Base-by-base conservation (phyloP, 31 red algal genomes). In the Pterothamnion heteromorphum region DNA sequence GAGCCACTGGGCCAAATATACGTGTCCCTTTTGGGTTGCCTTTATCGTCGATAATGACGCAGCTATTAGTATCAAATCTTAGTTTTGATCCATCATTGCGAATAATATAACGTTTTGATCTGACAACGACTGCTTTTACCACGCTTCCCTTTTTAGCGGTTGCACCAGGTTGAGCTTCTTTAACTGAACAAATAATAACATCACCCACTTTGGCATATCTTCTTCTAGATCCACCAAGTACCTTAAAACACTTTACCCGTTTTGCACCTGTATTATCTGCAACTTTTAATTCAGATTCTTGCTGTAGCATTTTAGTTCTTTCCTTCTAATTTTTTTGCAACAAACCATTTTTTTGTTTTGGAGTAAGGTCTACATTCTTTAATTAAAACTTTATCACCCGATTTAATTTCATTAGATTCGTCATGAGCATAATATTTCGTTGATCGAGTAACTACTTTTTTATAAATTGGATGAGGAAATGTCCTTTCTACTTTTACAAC, bases 1-100 rank as follows among this genome's bases (percentile, higher is more conserved):
- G 27, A 26, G 81, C 81, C 22, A 86, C 81, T 39, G 81, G 81
- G 35, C 81, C 81, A 39, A 86, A 86, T 37, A 86, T 86, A 86
- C 81, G 81, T 26, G 81, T 86, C 23, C 81, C 81, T 34, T 37
- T 39, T 39, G 81, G 81, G 23, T 32, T 26, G 35, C 81, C 81
- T 36, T 86, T 34, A 39, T 34, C 81, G 35, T 86, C 36, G 23
- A 86, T 39, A 34, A 86, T 37, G 35, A 86, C 81, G 23, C 33
- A 34, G 22, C 28, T 26, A 37, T 86, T 86, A 39, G 27, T 37
- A 86, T 86, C 81, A 86, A 86, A 86, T 34, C 81, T 28, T 35
- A 86, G 22, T 35, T 86, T 35, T 24, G 28, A 35, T 34, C 81
- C 81, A 39, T 86, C 81, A 26, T 28, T 32, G 27, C 81, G 27